Evolutionary conservation across 345 rosid genomes (phyloP), one percentile per base, ranked within the genome.

Genomic region (Gossypium longicalyx): DNA sequence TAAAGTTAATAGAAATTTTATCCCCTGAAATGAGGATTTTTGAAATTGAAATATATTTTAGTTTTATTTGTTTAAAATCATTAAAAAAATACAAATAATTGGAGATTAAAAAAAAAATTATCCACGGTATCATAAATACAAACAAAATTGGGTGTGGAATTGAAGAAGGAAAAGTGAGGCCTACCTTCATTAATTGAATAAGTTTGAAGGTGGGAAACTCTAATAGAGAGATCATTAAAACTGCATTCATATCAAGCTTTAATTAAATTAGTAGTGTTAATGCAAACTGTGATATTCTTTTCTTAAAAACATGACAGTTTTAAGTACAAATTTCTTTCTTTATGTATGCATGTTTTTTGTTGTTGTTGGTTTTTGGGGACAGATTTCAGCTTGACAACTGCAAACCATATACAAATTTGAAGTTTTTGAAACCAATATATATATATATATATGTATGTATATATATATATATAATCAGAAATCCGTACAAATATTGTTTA

Each of bases 401-500:
- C 52, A 25, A 47, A 57, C n/a, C 23, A 54, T n/a, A 56, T 56
- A 9, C 25, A 12, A 56, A 29, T 29, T 29, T 29, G 0, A 29
- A 29, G 34, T 29, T 29, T 29, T 29, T 29, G 34, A 29, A 29
- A 29, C 34, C 34, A n/a, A n/a, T n/a, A n/a, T n/a, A n/a, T n/a
- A n/a, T n/a, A n/a, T n/a, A n/a, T n/a, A n/a, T n/a, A n/a, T n/a
- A n/a, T n/a, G n/a, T n/a, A n/a, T n/a, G n/a, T n/a, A n/a, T n/a
- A n/a, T n/a, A n/a, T n/a, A 29, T 29, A 29, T 29, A 1, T 29
- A 29, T 29, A 4, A 29, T 4, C 2, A 38, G 7, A 19, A 19
- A 19, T 43, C 70, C 52, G 70, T 66, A 45, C 70, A 66, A 6
- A 6, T 44, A n/a, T 54, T 9, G 17, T 74, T 71, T 52, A 59